Percentiles rank a stretch among this genome's conserved stretches.
Conservation (phyloP, 176 grass and related monocot genomes). For the Raddia guianensis region DNA sequence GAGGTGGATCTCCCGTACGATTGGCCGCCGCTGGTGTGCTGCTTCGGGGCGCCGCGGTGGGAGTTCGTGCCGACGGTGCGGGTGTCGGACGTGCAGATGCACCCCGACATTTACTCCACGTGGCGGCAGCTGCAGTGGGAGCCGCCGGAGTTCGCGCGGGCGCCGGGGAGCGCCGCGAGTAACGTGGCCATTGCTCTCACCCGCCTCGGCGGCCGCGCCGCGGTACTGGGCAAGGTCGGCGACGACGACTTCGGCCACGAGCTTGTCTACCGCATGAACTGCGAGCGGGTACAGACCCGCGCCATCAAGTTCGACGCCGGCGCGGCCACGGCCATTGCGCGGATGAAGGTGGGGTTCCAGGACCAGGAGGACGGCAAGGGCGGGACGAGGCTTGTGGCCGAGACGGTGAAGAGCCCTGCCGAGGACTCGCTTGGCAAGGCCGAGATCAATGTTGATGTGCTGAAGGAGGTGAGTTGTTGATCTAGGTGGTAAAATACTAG, state of each 20-base stretch:
- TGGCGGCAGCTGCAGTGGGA: constrained; percentile 85
- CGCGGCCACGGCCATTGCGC: constrained; percentile 60
- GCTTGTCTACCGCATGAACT: constrained; percentile 73
- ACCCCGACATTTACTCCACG: constrained; percentile 71
- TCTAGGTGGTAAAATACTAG: constrained; percentile 34
- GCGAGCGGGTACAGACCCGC: constrained; percentile 77
- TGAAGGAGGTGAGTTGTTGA: constrained; percentile 71
- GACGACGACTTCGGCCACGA: constrained; percentile 81
- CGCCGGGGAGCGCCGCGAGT: constrained; percentile 69
- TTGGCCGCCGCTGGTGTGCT: constrained; percentile 70
- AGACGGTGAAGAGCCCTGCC: constrained; percentile 63
- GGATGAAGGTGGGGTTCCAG: constrained; percentile 71
- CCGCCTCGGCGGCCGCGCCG: constrained; percentile 70
- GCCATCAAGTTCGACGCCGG: constrained; percentile 53
- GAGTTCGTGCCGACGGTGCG: constrained; percentile 87
- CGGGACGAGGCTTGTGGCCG: constrained; percentile 64
- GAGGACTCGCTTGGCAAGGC: constrained; percentile 69
- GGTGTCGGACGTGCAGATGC: constrained; percentile 84
- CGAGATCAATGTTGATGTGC: constrained; percentile 67
- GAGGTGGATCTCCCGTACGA: constrained; percentile 42
- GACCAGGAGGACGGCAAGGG: constrained; percentile 43
- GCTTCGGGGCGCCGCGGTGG: constrained; percentile 73
- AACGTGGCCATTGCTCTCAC: constrained; percentile 78
- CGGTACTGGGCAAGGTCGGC: constrained; percentile 84
- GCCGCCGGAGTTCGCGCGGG: constrained; percentile 81